Percentiles rank a stretch among this genome's conserved stretches.
Conservation (phyloP, 306 rosid genomes). For the Abrus pulchellus region DNA sequence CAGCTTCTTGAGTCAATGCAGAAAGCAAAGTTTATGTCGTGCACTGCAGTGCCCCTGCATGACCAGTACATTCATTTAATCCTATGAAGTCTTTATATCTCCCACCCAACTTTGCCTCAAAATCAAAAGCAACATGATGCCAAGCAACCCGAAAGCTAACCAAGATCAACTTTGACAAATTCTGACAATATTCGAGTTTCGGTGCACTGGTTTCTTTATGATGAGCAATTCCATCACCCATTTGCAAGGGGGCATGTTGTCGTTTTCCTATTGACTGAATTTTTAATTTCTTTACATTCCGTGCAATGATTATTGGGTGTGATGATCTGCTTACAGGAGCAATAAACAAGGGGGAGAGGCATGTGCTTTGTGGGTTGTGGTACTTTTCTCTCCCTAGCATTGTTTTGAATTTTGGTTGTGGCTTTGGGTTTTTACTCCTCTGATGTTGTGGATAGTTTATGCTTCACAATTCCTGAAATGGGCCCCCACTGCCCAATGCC, state of each 20-base stretch:
- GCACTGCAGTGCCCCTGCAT: neutral
- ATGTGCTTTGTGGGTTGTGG: conserved; percentile 69
- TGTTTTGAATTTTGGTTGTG: conserved; percentile 50
- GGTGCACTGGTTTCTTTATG: conserved; percentile 39
- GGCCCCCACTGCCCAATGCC: neutral
- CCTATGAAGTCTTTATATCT: neutral
- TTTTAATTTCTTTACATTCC: conserved; percentile 65
- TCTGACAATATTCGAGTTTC: conserved; percentile 37
- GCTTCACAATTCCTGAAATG: conserved; percentile 57
- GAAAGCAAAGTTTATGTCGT: neutral
- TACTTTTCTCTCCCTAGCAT: conserved; percentile 56
- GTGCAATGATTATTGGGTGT: conserved; percentile 68
- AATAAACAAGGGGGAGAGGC: conserved; percentile 57
- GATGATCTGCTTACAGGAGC: conserved; percentile 56
- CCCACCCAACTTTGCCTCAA: neutral
- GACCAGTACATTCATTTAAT: conserved; percentile 22
- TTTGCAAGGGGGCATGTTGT: conserved; percentile 52
- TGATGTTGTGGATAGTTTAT: conserved; percentile 51
- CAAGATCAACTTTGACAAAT: conserved; percentile 26
- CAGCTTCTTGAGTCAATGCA: neutral
- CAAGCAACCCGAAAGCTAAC: neutral
- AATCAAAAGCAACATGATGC: conserved; percentile 31
- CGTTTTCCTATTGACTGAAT: conserved; percentile 58
- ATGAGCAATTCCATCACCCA: conserved; percentile 35
- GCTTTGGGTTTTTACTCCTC: conserved; percentile 52